Percentiles rank a stretch among this genome's conserved stretches.
These are phyloP conservation scores for Nigrospora oryzae DNA, from an alignment of 2,329 filamentous ascomycete genomes.

Conservation along the genomic window DNA sequence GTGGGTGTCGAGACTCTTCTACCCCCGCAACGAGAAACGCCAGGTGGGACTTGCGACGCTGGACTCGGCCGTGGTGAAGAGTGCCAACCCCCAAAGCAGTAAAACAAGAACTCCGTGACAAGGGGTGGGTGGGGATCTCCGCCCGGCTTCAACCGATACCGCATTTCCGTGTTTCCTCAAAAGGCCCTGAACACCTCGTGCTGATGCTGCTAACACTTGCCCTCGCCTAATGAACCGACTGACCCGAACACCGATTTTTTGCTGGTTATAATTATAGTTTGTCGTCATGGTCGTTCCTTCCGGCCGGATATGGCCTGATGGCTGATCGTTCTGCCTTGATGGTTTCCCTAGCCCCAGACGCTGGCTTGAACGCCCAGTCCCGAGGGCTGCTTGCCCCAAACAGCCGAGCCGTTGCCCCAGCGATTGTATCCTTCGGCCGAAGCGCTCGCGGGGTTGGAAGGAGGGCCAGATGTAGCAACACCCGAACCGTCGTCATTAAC, in stretches of 20 bases:
- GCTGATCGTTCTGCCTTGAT: slow-evolving; percentile 2
- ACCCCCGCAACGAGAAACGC: no score
- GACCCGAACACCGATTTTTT: slow-evolving; percentile 23
- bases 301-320: neutral
- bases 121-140: neutral
- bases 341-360: slow-evolving; percentile 69
- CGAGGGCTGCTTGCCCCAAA: slow-evolving; percentile 78
- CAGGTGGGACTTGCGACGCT: no score
- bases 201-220: slow-evolving; percentile 24
- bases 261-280: slow-evolving; percentile 8
- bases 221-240: slow-evolving; percentile 17
- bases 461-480: slow-evolving; percentile 32
- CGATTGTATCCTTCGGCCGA: slow-evolving; percentile 42
- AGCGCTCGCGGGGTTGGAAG: slow-evolving; percentile 47
- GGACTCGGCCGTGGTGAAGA: neutral
- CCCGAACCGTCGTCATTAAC: slow-evolving; percentile 35
- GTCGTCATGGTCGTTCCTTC: neutral
- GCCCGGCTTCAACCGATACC: neutral
- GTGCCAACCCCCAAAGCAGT: neutral
- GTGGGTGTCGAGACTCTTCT: no score
- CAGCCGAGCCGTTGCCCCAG: slow-evolving; percentile 74
- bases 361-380: slow-evolving; percentile 81
- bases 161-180: slow-evolving; percentile 7
- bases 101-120: neutral
- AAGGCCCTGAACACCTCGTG: slow-evolving; percentile 24